These are phyloP conservation scores for Leucocoprinus leucothites DNA, from an alignment of 768 basidiomycete genomes.

Conservation along the genomic window DNA sequence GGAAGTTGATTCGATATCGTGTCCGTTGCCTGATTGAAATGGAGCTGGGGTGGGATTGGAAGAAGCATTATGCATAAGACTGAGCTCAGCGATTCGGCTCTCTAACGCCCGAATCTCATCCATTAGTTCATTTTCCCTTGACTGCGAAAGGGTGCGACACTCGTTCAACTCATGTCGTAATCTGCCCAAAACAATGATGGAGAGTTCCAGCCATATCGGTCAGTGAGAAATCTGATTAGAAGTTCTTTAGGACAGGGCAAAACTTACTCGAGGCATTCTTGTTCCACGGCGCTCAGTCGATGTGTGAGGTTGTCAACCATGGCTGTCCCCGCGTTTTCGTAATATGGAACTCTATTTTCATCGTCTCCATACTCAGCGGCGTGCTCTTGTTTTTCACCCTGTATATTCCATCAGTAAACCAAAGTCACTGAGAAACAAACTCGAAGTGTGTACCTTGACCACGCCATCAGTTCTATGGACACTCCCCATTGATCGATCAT, in stretches of 20 bases:
- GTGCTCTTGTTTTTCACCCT: neutral
- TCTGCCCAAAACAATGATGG: conserved; percentile 16
- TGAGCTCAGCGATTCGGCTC: conserved; percentile 9
- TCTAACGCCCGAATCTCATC: conserved; percentile 22
- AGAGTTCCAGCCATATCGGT: neutral
- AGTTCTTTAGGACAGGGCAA: neutral
- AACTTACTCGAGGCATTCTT: conserved; percentile 32
- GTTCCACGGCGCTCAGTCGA: conserved; percentile 23
- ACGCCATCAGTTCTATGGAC: neutral
- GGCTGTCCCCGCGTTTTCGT: neutral
- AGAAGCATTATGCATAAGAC: neutral
- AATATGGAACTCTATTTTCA: neutral
- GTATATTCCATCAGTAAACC: neutral
- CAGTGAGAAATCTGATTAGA: neutral
- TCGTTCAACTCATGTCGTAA: conserved; percentile 27
- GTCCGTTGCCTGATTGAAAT: neutral
- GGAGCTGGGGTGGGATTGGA: neutral
- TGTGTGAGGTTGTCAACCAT: conserved; percentile 13
- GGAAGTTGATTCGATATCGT: neutral
- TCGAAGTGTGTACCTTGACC: conserved; percentile 1
- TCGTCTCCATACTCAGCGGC: neutral
- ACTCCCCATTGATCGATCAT: conserved; percentile 1
- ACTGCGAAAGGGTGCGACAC: conserved; percentile 18
- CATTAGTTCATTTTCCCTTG: conserved; percentile 31
- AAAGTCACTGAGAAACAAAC: no score